Percentiles rank a stretch among this genome's conserved stretches.
Evolutionary conservation across 306 rosid genomes (phyloP).

Genomic region (Mimosa bimucronata): DNA sequence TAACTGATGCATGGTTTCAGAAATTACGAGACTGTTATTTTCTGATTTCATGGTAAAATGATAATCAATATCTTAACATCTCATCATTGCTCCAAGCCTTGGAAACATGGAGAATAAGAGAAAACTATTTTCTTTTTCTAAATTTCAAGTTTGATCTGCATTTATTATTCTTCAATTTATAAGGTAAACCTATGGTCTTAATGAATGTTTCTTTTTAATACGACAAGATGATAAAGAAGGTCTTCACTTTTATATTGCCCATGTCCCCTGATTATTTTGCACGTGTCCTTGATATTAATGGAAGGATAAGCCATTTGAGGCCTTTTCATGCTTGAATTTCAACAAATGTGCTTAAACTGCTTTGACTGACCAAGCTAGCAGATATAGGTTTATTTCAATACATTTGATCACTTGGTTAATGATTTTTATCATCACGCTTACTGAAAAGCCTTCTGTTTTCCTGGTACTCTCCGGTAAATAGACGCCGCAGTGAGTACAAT

Average conservation of each 20-base stretch:
- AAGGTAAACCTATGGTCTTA: conserved; percentile 50
- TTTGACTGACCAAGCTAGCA: not conserved
- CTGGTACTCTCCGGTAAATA: conserved; percentile 3
- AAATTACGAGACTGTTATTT: conserved; percentile 35
- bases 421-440: not conserved
- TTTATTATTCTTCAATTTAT: conserved; percentile 38
- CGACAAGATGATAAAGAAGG: conserved; percentile 51
- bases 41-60: not conserved
- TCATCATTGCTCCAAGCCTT: not conserved
- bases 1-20: conserved; percentile 40
- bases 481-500: conserved; percentile 53
- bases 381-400: not conserved
- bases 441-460: conserved; percentile 7
- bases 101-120: not conserved
- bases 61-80: conserved; percentile 1
- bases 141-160: conserved; percentile 13
- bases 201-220: conserved; percentile 48
- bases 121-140: conserved; percentile 27
- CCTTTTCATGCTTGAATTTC: conserved; percentile 22
- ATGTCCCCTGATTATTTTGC: conserved; percentile 2
- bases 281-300: conserved; percentile 15
- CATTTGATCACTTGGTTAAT: conserved; percentile 9
- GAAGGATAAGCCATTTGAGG: not conserved
- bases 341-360: conserved; percentile 17
- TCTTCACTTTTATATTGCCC: conserved; percentile 44